Evolutionary conservation across 2,329 filamentous ascomycete genomes (phyloP).

Genomic region (Aspergillus pseudotamarii): DNA sequence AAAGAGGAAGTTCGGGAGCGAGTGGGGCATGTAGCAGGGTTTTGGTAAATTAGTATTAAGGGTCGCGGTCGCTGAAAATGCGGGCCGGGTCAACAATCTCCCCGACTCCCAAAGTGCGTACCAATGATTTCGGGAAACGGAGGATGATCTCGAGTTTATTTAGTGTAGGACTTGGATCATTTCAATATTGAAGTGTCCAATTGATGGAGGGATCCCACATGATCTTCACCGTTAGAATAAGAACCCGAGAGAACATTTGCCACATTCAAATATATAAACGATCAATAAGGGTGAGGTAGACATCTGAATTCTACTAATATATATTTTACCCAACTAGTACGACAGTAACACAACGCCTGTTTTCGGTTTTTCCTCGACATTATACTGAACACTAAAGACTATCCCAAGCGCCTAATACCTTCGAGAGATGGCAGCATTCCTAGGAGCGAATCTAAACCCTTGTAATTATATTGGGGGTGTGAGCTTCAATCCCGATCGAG

Average conservation of each 20-base stretch:
- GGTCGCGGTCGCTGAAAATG: too few species aligned
- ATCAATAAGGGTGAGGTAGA: neutral
- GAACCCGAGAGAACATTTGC: neutral
- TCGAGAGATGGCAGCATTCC: neutral
- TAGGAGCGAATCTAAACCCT: slow-evolving; percentile 3
- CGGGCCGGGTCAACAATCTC: neutral
- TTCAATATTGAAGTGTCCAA: neutral
- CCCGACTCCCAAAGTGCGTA: neutral
- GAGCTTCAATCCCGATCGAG: slow-evolving; percentile 33
- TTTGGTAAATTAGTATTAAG: neutral
- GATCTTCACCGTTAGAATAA: neutral
- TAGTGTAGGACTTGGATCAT: too few species aligned
- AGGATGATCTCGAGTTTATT: neutral
- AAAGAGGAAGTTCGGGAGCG: too few species aligned
- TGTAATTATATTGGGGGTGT: slow-evolving; percentile 17
- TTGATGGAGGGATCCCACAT: neutral
- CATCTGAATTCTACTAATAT: neutral
- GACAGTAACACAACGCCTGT: neutral
- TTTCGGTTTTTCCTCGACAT: neutral
- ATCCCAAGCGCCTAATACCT: too few species aligned
- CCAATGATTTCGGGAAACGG: neutral
- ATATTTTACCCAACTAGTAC: neutral
- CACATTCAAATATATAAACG: neutral
- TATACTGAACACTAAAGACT: neutral
- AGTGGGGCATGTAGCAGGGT: neutral